These are phyloP conservation scores for Barnettozyma vustinii DNA, from an alignment of 805 yeast species.

Conservation along the genomic window DNA sequence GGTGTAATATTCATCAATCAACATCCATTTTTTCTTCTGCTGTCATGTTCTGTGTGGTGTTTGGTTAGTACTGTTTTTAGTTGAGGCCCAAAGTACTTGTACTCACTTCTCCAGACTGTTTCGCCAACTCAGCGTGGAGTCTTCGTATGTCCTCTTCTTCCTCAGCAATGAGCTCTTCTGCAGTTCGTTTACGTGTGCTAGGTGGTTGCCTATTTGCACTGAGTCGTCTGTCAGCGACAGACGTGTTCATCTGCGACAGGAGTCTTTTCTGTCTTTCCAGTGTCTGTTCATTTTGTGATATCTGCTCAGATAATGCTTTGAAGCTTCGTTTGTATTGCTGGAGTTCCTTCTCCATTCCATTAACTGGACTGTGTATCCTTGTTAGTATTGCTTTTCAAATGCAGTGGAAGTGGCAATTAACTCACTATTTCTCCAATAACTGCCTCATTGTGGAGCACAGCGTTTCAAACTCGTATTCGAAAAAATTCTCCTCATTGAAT, in stretches of 20 bases:
- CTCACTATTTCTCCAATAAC: slow-evolving; percentile 27
- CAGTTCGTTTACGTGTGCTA: slow-evolving; percentile 16
- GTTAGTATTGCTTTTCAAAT: background rate
- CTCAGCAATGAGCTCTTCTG: slow-evolving; percentile 35
- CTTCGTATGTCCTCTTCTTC: slow-evolving; percentile 42
- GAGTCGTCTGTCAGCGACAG: slow-evolving; percentile 20
- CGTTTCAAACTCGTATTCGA: slow-evolving; percentile 35
- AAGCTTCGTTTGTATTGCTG: slow-evolving; percentile 28
- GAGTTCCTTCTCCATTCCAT: slow-evolving; percentile 30
- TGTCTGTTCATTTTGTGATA: slow-evolving; percentile 36
- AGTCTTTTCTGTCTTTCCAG: slow-evolving; percentile 40
- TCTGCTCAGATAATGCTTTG: slow-evolving; percentile 32
- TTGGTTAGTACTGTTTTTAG: background rate
- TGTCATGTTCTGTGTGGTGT: background rate
- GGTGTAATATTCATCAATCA: background rate
- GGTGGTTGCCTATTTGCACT: slow-evolving; percentile 13
- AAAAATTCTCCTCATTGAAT: slow-evolving; percentile 28
- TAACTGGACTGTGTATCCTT: slow-evolving; percentile 27
- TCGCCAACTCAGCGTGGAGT: slow-evolving; percentile 31
- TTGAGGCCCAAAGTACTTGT: background rate
- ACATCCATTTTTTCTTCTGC: background rate
- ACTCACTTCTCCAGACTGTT: background rate
- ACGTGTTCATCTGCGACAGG: slow-evolving; percentile 31
- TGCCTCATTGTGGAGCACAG: slow-evolving; percentile 38
- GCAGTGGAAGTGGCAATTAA: slow-evolving; percentile 12